A percentile compares a stretch with the other conserved stretches of the same genome.
Evolutionary conservation across 495 filamentous ascomycete genomes (phyloP).

Genomic region (Astrothelium macrocarpum): DNA sequence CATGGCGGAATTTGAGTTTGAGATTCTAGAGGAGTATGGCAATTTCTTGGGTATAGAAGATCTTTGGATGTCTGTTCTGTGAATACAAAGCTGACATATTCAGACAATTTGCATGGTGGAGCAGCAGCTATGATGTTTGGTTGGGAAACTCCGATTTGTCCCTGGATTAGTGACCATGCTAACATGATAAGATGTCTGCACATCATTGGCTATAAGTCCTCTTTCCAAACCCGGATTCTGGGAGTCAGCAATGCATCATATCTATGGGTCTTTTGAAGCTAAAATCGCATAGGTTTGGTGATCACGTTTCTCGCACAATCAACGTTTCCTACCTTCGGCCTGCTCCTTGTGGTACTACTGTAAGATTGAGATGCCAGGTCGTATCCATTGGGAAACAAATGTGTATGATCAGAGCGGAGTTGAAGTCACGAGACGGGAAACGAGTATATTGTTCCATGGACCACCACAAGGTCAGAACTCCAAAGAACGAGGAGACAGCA

Average conservation of each 20-base stretch:
- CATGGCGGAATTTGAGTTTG: conserved; percentile 5
- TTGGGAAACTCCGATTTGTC: too few species aligned
- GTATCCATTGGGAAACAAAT: not conserved
- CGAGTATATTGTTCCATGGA: conserved; percentile 1
- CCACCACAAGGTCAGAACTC: not conserved
- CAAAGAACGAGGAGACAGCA: not conserved
- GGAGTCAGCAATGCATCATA: not conserved
- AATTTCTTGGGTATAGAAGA: not conserved
- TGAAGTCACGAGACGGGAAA: not conserved
- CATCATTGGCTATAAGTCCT: not conserved
- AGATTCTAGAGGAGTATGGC: not conserved
- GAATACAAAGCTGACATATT: not conserved
- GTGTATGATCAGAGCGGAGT: conserved; percentile 1
- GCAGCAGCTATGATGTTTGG: conserved; percentile 1
- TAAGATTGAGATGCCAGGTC: not conserved
- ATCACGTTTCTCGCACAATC: conserved; percentile 1
- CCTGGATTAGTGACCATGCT: not conserved
- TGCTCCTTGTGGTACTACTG: not conserved
- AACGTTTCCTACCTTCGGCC: conserved; percentile 2
- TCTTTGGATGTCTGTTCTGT: not conserved
- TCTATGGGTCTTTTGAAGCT: not conserved
- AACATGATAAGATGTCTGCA: not conserved
- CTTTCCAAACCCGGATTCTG: not conserved
- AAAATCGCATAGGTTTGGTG: not conserved
- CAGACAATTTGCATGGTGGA: conserved; percentile 4